Conservation (phyloP, 1,139 yeast species). For the Geotrichum citri-aurantii region DNA sequence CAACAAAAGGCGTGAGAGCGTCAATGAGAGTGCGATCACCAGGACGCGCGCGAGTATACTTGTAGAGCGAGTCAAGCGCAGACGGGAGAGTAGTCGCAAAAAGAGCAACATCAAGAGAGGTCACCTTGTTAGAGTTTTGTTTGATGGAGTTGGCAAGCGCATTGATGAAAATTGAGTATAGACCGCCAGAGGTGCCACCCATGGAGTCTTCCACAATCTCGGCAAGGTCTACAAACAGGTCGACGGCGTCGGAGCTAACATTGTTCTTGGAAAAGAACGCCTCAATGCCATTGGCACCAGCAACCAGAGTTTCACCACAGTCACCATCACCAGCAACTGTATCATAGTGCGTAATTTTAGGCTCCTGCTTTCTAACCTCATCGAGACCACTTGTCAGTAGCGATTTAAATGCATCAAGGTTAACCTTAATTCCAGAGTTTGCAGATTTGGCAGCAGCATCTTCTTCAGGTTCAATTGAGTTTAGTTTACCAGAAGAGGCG, state of each 20-base stretch:
- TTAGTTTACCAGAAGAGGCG: slow-evolving; percentile 33
- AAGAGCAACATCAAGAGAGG: slow-evolving; percentile 33
- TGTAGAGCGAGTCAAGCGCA: slow-evolving; percentile 59
- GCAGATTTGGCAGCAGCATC: slow-evolving; percentile 22
- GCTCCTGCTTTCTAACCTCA: slow-evolving; percentile 53
- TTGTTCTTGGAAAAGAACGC: slow-evolving; percentile 38
- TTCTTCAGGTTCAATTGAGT: slow-evolving; percentile 20
- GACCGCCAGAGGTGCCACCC: slow-evolving; percentile 98
- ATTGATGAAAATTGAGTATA: slow-evolving; percentile 75
- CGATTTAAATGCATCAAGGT: slow-evolving; percentile 39
- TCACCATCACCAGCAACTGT: slow-evolving; percentile 95
- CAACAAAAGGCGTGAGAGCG: slow-evolving; percentile 63
- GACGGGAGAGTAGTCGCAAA: slow-evolving; percentile 44
- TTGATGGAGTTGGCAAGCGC: slow-evolving; percentile 54
- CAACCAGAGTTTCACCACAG: slow-evolving; percentile 85
- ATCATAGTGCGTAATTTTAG: slow-evolving; percentile 77
- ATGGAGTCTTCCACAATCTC: slow-evolving; percentile 78
- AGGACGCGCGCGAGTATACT: slow-evolving; percentile 78
- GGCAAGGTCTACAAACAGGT: slow-evolving; percentile 56
- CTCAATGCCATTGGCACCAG: slow-evolving; percentile 71
- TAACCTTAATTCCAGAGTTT: slow-evolving; percentile 40
- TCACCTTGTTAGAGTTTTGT: slow-evolving; percentile 26
- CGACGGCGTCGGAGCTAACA: slow-evolving; percentile 37
- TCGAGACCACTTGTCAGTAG: slow-evolving; percentile 48
- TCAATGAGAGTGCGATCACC: slow-evolving; percentile 53